phyloP scores from a whole-genome alignment of 108 stramenopile species.

The Cyclotella baltica region DNA sequence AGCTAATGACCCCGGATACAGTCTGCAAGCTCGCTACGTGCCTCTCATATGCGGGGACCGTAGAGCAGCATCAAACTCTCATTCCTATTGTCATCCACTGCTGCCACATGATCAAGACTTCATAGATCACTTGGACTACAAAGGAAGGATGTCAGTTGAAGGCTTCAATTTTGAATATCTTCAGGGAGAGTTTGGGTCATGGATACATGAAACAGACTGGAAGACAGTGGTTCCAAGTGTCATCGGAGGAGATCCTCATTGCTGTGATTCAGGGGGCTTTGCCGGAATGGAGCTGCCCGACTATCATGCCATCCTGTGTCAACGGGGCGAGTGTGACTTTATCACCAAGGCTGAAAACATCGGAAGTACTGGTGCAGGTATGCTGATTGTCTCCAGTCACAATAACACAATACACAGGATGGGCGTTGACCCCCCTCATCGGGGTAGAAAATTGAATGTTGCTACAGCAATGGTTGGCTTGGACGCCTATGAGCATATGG shows the following conservation, averaged over 20 bases:
- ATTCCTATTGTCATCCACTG: conserved; percentile 37
- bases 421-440: conserved; percentile 23
- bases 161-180: conserved; percentile 34
- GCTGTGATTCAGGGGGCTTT: conserved; percentile 21
- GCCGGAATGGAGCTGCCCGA: not conserved
- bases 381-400: conserved; percentile 35
- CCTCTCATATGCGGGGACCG: conserved; percentile 14
- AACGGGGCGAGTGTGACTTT: conserved; percentile 43
- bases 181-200: conserved; percentile 38
- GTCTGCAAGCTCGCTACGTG: conserved; percentile 10
- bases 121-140: conserved; percentile 8
- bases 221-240: conserved; percentile 23
- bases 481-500: conserved; percentile 14
- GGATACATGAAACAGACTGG: conserved; percentile 18
- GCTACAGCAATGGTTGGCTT: conserved; percentile 16
- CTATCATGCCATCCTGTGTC: conserved; percentile 21
- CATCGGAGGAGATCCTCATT: conserved; percentile 24
- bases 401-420: conserved; percentile 26
- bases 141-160: conserved; percentile 14
- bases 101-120: conserved; percentile 9
- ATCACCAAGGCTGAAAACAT: conserved; percentile 42
- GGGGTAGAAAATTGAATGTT: conserved; percentile 17
- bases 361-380: conserved; percentile 28
- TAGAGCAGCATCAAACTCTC: not conserved
- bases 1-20: not conserved